Conservation (phyloP, 164 flowering plant genomes). For the Echeveria elegans region DNA sequence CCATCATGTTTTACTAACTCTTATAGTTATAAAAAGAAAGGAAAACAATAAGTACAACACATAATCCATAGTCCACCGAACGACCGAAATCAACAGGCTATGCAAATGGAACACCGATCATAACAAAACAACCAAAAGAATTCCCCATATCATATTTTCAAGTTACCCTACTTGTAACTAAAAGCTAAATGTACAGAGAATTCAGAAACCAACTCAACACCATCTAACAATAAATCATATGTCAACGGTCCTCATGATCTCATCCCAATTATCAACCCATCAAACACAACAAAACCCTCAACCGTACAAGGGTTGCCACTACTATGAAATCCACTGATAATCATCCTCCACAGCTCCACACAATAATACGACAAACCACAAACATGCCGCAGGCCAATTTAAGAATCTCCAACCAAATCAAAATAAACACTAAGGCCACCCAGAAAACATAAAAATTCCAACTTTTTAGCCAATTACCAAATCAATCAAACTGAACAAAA, state of each 20-base stretch:
- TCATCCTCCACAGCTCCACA: too few relatives aligned
- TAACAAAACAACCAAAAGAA: too few relatives aligned
- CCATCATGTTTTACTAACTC: constrained; percentile 17
- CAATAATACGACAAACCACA: too few relatives aligned
- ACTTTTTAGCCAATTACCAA: too few relatives aligned
- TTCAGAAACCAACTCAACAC: neutral
- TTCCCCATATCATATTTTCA: too few relatives aligned
- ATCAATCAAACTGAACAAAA: too few relatives aligned
- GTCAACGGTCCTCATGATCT: neutral
- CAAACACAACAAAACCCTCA: neutral
- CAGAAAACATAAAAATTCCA: neutral
- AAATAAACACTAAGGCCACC: neutral
- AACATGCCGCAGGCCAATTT: neutral
- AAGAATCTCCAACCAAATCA: neutral
- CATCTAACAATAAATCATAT: neutral
- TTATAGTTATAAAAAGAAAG: neutral
- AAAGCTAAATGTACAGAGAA: neutral
- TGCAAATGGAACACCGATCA: too few relatives aligned
- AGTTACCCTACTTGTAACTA: too few relatives aligned
- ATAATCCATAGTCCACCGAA: neutral
- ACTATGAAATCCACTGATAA: too few relatives aligned
- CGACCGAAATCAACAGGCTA: neutral
- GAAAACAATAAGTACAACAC: neutral
- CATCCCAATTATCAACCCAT: neutral
- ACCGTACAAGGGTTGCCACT: neutral